Conservation (phyloP, 2,329 filamentous ascomycete genomes). For the Capronia epimyces region DNA sequence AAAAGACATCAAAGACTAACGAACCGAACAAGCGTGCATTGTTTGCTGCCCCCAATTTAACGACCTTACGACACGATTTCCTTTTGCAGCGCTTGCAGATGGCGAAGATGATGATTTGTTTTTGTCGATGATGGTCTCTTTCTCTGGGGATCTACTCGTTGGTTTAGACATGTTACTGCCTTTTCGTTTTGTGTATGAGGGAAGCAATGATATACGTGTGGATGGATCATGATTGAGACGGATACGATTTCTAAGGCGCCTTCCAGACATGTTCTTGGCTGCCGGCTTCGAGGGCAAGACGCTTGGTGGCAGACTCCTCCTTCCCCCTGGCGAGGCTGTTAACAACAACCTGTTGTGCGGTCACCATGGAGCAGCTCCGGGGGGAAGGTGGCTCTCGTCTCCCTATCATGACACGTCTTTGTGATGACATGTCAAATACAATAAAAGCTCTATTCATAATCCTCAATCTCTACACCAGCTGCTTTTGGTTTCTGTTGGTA, state of each 20-base stretch:
- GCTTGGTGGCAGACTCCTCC: not conserved
- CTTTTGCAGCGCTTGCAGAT: constrained; percentile 20
- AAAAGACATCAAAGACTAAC: constrained; percentile 28
- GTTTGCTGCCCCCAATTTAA: constrained; percentile 24
- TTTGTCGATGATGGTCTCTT: constrained; percentile 9
- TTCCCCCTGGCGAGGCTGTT: not conserved
- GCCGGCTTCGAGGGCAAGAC: constrained; percentile 21
- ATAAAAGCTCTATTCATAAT: constrained; percentile 26
- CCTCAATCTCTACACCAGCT: not conserved
- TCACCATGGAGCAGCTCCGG: constrained; percentile 1
- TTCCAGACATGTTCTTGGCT: constrained; percentile 19
- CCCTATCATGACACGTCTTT: constrained; percentile 12
- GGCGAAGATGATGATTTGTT: constrained; percentile 20
- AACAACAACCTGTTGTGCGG: not conserved
- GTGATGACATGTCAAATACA: constrained; percentile 26
- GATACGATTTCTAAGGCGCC: constrained; percentile 15
- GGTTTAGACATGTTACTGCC: constrained; percentile 19
- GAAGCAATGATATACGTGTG: constrained; percentile 23
- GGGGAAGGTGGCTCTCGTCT: constrained; percentile 14
- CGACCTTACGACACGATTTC: constrained; percentile 30
- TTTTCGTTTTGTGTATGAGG: constrained; percentile 24
- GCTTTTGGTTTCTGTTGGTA: not conserved
- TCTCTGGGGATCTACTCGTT: constrained; percentile 4
- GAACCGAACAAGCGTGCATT: constrained; percentile 25
- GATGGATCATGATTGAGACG: constrained; percentile 26